Evolutionary conservation across 2,329 filamentous ascomycete species (phyloP).

Genomic region (Trichophyton rubrum): DNA sequence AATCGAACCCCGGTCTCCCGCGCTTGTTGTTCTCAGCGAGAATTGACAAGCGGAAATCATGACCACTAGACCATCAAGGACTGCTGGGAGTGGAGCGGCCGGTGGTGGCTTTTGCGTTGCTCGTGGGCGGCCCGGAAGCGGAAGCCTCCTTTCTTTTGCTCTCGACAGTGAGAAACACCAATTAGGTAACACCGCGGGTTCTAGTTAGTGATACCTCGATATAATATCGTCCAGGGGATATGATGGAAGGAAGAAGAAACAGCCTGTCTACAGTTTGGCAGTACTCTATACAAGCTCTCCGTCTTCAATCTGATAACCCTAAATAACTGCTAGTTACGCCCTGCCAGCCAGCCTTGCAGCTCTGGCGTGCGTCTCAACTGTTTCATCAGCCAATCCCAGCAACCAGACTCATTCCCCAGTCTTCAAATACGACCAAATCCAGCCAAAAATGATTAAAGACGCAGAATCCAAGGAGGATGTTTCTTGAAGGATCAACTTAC

Average conservation of each 20-base stretch:
- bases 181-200: no score
- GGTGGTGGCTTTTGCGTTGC: neutral
- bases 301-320: no score
- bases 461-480: neutral
- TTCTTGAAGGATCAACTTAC: neutral
- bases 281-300: no score
- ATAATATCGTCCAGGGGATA: no score
- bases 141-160: neutral
- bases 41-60: constrained; percentile 13
- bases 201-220: no score
- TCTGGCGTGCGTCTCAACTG: neutral
- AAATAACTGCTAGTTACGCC: neutral
- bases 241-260: no score
- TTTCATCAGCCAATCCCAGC: neutral
- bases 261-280: no score
- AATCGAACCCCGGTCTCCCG: constrained; percentile 15
- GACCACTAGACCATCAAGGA: constrained; percentile 13
- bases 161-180: no score
- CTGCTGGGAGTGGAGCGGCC: neutral
- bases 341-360: neutral
- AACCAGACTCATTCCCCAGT: neutral
- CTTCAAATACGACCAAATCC: neutral
- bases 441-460: neutral
- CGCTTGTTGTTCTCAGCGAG: constrained; percentile 9
- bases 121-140: neutral